Evolutionary conservation across 768 basidiomycete genomes (phyloP).

Genomic region (Xerocomellus intermedius): DNA sequence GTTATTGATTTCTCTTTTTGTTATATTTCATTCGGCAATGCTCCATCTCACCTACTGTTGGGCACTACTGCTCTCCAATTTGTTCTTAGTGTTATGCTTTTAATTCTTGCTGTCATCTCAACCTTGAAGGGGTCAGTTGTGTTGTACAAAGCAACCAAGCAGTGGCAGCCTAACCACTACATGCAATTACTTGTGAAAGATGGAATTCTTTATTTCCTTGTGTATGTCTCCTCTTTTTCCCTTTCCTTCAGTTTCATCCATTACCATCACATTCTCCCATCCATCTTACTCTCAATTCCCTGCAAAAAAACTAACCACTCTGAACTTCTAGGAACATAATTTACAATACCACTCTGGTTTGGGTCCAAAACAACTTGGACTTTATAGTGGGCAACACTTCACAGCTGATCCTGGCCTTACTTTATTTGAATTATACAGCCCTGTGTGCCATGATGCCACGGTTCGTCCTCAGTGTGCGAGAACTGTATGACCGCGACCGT

Average conservation of each 20-base stretch:
- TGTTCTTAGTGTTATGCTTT: not conserved
- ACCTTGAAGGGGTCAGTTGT: too few relatives aligned
- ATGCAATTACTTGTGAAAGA: too few relatives aligned
- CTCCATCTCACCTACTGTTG: too few relatives aligned
- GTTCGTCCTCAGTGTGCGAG: not conserved
- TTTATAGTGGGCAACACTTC: not conserved
- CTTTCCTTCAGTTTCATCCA: not conserved
- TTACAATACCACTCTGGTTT: not conserved
- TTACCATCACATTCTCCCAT: not conserved
- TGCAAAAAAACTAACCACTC: not conserved
- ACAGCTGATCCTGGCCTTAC: fast-evolving
- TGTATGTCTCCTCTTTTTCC: too few relatives aligned
- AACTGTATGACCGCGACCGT: not conserved
- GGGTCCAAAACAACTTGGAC: too few relatives aligned
- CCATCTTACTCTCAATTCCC: not conserved
- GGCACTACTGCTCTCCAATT: not conserved
- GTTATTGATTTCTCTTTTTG: not conserved
- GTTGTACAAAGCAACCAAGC: too few relatives aligned
- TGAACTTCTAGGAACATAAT: too few relatives aligned
- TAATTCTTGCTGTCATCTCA: too few relatives aligned
- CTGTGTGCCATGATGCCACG: not conserved
- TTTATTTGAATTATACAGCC: not conserved
- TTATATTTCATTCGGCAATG: not conserved
- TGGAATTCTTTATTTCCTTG: too few relatives aligned
- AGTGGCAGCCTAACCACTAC: too few relatives aligned